phyloP scores from a whole-genome alignment of 1,139 yeast genomes.

The Hyphopichia khmerensis region DNA sequence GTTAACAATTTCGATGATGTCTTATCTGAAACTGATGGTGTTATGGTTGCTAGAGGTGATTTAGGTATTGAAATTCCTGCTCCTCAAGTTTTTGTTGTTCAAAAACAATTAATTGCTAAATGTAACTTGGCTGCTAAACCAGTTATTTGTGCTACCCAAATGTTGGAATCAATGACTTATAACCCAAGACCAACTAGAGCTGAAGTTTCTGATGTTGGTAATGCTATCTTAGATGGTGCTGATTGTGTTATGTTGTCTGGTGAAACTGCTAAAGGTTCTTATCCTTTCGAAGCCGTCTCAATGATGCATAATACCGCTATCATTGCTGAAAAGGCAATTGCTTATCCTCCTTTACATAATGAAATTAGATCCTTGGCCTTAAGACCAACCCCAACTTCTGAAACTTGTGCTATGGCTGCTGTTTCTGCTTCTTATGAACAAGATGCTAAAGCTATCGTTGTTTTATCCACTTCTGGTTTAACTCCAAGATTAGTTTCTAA shows the following conservation, averaged over 20 bases:
- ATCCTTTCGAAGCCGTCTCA: slow-evolving; percentile 94
- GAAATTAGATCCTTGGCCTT: slow-evolving; percentile 85
- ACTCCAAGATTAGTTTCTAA: slow-evolving; percentile 96
- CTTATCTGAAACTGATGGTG: slow-evolving; percentile 94
- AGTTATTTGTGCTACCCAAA: slow-evolving; percentile 98
- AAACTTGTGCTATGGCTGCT: slow-evolving; percentile 97
- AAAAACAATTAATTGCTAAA: slow-evolving; percentile 98
- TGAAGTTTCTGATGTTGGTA: slow-evolving; percentile 98
- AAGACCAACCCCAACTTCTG: slow-evolving; percentile 90
- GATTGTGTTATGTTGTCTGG: slow-evolving; percentile 99
- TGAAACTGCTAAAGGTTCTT: slow-evolving; percentile 99
- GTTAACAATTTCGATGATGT: slow-evolving; percentile 98
- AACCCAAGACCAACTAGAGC: slow-evolving; percentile 99
- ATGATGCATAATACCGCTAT: slow-evolving; percentile 98
- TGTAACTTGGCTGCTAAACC: slow-evolving; percentile 99
- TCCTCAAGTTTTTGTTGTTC: slow-evolving; percentile 97
- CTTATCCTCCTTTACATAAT: slow-evolving; percentile 82
- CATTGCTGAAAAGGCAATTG: slow-evolving; percentile 95
- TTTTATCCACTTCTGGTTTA: slow-evolving; percentile 89
- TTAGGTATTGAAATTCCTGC: slow-evolving; percentile 99
- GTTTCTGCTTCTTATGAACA: slow-evolving; percentile 96
- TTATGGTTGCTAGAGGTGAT: slow-evolving; percentile 99
- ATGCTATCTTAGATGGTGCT: slow-evolving; percentile 98
- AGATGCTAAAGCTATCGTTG: slow-evolving; percentile 94
- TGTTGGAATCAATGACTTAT: slow-evolving; percentile 99